phyloP scores from a whole-genome alignment of 495 filamentous ascomycete species.

The Lichenothelia convexa region DNA sequence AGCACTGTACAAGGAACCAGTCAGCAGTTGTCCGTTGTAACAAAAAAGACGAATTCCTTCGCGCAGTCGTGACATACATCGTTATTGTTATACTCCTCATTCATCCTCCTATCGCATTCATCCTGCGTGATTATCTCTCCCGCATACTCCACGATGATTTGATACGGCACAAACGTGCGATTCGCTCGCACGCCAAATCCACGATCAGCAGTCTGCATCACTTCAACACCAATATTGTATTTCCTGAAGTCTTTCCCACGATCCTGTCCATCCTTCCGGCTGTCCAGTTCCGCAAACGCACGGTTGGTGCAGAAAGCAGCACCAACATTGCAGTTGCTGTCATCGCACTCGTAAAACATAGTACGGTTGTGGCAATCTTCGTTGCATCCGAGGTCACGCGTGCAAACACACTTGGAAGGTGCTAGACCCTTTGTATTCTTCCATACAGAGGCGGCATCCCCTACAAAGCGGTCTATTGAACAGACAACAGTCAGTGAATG shows the following conservation, averaged over 20 bases:
- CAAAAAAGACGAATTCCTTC: neutral
- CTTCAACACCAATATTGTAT: constrained; percentile 84
- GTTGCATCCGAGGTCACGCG: constrained; percentile 57
- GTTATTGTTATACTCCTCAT: constrained; percentile 75
- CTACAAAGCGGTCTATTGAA: constrained; percentile 66
- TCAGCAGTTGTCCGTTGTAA: neutral
- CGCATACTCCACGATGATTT: constrained; percentile 96
- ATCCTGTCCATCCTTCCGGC: constrained; percentile 1
- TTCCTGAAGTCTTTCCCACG: constrained; percentile 34
- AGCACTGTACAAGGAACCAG: constrained; percentile 39
- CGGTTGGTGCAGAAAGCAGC: constrained; percentile 61
- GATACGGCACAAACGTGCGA: constrained; percentile 67
- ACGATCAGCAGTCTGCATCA: constrained; percentile 72
- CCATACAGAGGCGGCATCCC: constrained; percentile 73
- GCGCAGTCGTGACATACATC: constrained; percentile 38
- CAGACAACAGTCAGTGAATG: too few species aligned
- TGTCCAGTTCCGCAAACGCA: constrained; percentile 52
- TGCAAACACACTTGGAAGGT: constrained; percentile 66
- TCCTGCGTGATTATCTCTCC: constrained; percentile 91
- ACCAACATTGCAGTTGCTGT: constrained; percentile 66
- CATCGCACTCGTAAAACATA: constrained; percentile 95
- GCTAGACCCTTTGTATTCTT: constrained; percentile 57
- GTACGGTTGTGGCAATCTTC: constrained; percentile 83
- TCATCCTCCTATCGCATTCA: constrained; percentile 87
- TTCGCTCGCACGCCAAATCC: constrained; percentile 86